phyloP scores from a whole-genome alignment of 2,329 filamentous ascomycete genomes.

The Hortaea sp. region DNA sequence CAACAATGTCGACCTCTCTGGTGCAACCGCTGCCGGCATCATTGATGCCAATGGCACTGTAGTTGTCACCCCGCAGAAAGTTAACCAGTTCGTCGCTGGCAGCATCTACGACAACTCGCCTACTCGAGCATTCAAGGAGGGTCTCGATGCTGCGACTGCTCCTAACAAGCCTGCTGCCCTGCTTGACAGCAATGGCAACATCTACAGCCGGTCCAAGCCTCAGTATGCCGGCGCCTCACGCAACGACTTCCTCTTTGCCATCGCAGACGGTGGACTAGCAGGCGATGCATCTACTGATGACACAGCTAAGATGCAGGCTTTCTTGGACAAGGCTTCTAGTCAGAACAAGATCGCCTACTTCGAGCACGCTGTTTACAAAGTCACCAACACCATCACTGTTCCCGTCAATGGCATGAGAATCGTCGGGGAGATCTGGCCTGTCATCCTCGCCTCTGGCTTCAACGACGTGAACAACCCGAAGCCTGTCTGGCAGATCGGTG shows the following conservation, averaged over 20 bases:
- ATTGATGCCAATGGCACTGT: slow-evolving; percentile 46
- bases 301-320: slow-evolving; percentile 69
- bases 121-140: slow-evolving; percentile 4
- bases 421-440: slow-evolving; percentile 81
- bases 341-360: slow-evolving; percentile 52
- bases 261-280: slow-evolving; percentile 59
- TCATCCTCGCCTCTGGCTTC: slow-evolving; percentile 74
- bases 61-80: no score
- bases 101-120: slow-evolving; percentile 51
- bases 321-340: slow-evolving; percentile 57
- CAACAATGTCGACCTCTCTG: slow-evolving; percentile 80
- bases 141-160: slow-evolving; percentile 1
- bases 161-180: slow-evolving; percentile 34
- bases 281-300: slow-evolving; percentile 85
- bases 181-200: slow-evolving; percentile 51
- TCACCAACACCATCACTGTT: slow-evolving; percentile 50
- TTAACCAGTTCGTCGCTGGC: slow-evolving; percentile 48
- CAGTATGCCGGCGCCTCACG: slow-evolving; percentile 64
- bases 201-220: slow-evolving; percentile 80
- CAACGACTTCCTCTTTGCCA: slow-evolving; percentile 73
- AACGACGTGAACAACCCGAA: slow-evolving; percentile 63
- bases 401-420: slow-evolving; percentile 57
- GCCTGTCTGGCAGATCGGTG: slow-evolving; percentile 77
- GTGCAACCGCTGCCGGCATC: slow-evolving; percentile 46
- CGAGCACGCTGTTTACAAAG: slow-evolving; percentile 53